Evolutionary conservation across 192 early-diverging fungal species (phyloP).

Genomic region (Backusella sp.): DNA sequence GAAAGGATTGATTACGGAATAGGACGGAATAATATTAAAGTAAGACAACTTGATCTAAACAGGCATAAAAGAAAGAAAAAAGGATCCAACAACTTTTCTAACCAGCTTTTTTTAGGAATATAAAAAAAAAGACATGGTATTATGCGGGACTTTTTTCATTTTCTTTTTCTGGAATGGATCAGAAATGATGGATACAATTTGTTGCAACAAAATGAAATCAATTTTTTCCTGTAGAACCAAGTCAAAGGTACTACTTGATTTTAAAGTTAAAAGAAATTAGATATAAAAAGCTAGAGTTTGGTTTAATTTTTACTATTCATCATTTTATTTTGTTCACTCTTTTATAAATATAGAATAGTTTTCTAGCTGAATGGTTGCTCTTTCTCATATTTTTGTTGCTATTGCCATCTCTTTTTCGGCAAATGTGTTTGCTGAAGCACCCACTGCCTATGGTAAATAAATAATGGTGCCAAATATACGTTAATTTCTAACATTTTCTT

Average conservation of each 20-base stretch:
- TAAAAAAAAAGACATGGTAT: not conserved
- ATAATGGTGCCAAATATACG: not conserved
- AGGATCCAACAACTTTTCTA: not conserved
- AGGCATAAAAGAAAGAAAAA: not conserved
- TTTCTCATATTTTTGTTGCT: slow-evolving; percentile 18
- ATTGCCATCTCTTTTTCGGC: slow-evolving; percentile 18
- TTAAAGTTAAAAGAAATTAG: not conserved
- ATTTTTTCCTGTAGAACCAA: not conserved
- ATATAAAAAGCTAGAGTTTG: not conserved
- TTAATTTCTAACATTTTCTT: not conserved
- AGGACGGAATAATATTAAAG: not conserved
- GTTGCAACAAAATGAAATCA: not conserved
- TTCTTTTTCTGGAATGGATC: not conserved
- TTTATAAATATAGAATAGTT: not conserved
- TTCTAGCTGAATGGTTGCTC: slow-evolving; percentile 5
- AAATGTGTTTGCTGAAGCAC: not conserved
- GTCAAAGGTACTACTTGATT: not conserved
- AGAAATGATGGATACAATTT: not conserved
- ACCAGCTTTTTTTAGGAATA: not conserved
- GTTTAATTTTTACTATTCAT: not conserved
- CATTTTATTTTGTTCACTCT: not conserved
- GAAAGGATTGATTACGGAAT: not conserved
- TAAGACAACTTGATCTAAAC: not conserved
- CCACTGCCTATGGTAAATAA: slow-evolving; percentile 16
- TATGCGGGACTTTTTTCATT: not conserved